phyloP scores from a whole-genome alignment of 2,329 filamentous ascomycete genomes.

The Colletotrichum sp. region DNA sequence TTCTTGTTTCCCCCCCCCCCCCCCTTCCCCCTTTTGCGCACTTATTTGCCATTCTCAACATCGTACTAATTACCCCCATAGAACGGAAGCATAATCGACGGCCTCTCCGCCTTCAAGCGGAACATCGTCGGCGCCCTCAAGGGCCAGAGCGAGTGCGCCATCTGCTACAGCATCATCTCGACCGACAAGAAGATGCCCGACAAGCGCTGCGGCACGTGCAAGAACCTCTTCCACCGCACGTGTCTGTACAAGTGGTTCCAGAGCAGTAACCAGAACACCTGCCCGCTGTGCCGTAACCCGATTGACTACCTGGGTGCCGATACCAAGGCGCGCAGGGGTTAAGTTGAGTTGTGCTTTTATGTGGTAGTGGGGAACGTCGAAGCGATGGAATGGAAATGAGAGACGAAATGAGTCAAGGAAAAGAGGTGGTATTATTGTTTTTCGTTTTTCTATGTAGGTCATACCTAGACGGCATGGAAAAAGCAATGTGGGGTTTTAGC shows the following conservation, averaged over 20 bases:
- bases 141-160: conserved; percentile 93
- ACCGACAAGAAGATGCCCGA: conserved; percentile 88
- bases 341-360: not conserved
- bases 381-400: not conserved
- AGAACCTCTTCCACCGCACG: conserved; percentile 87
- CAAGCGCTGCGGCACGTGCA: conserved; percentile 90
- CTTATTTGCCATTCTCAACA: not conserved
- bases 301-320: conserved; percentile 66
- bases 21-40: not conserved
- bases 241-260: conserved; percentile 98
- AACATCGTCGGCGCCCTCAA: conserved; percentile 90
- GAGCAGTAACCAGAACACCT: conserved; percentile 88
- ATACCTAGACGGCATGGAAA: not conserved
- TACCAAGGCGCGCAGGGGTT: conserved; percentile 26
- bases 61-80: conserved; percentile 24
- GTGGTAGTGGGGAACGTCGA: not conserved
- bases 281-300: conserved; percentile 89
- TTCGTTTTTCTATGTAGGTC: not conserved
- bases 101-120: conserved; percentile 80
- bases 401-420: not conserved
- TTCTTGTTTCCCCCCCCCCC: too few species aligned
- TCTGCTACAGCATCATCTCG: conserved; percentile 95
- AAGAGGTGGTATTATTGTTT: not conserved
- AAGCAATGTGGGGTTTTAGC: not conserved
- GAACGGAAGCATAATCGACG: conserved; percentile 88